A percentile compares a stretch with the other conserved stretches of the same genome.
Evolutionary conservation across 2,329 filamentous ascomycete species (phyloP).

Genomic region (Epichloe sibirici): DNA sequence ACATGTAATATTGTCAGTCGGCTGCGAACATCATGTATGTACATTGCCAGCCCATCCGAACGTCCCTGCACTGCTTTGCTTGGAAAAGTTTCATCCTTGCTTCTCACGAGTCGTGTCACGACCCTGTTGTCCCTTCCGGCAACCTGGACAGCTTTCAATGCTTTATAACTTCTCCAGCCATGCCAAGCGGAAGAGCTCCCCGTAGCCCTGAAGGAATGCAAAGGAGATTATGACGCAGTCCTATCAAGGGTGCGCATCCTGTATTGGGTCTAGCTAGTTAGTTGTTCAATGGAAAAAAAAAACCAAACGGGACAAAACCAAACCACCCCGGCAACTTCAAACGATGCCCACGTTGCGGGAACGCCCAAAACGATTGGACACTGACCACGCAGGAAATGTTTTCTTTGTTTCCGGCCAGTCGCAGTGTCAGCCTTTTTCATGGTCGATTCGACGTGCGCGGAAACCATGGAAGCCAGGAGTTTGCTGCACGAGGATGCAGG

Average conservation of each 20-base stretch:
- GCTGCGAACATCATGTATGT: neutral
- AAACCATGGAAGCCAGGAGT: neutral
- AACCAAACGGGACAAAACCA: neutral
- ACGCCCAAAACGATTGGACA: constrained; percentile 1
- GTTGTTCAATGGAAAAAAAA: neutral
- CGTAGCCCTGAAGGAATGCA: neutral
- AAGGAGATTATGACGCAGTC: neutral
- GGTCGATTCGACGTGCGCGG: neutral
- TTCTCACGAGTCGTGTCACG: no score
- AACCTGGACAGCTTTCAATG: no score
- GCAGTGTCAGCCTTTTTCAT: neutral
- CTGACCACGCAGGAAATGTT: neutral
- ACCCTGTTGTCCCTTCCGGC: no score
- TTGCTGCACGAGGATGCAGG: neutral
- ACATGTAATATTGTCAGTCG: neutral
- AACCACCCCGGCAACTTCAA: neutral
- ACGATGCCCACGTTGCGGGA: constrained; percentile 3
- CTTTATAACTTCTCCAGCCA: no score
- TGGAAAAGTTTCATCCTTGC: neutral
- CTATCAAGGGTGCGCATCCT: no score
- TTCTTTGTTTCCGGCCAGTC: neutral
- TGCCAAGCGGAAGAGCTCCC: no score
- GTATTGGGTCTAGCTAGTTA: no score
- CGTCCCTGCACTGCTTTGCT: neutral
- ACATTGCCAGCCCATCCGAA: neutral